These are phyloP conservation scores for Phytophthora quininea DNA, from an alignment of 352 stramenopile species.

Conservation along the genomic window DNA sequence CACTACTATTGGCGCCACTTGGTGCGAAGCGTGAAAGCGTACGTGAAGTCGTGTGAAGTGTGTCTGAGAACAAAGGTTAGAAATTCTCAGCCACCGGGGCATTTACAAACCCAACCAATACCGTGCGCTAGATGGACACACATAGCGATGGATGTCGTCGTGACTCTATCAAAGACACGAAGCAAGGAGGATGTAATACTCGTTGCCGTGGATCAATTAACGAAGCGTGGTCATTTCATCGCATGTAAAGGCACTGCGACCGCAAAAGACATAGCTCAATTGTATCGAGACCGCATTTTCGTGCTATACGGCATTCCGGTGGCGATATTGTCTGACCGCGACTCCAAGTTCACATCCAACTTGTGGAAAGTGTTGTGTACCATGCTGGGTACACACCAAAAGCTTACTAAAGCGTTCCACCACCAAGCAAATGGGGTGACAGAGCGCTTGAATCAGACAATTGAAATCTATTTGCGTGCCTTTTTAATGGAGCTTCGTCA, in stretches of 20 bases:
- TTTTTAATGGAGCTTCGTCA: constrained; percentile 3
- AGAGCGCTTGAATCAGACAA: neutral
- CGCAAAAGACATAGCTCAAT: neutral
- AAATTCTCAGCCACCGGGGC: neutral
- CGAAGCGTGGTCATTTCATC: constrained; percentile 15
- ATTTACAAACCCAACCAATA: constrained; percentile 6
- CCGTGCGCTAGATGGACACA: constrained; percentile 1
- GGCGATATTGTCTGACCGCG: constrained; percentile 13
- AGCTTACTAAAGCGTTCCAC: neutral
- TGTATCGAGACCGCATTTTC: constrained; percentile 3
- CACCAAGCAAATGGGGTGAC: neutral
- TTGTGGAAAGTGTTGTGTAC: constrained; percentile 4
- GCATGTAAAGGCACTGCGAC: constrained; percentile 4
- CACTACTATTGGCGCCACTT: constrained; percentile 15
- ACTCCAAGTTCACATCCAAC: constrained; percentile 11
- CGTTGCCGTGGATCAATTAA: constrained; percentile 11
- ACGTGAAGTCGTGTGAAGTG: constrained; percentile 9
- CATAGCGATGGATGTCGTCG: constrained; percentile 15
- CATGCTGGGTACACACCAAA: constrained; percentile 5
- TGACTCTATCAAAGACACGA: neutral
- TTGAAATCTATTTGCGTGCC: constrained; percentile 2
- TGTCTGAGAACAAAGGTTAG: constrained; percentile 11
- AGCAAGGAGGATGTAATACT: constrained; percentile 3
- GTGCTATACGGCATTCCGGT: constrained; percentile 2
- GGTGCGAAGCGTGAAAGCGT: constrained; percentile 9